A percentile compares a stretch with the other conserved stretches of the same genome.
phyloP scores from a whole-genome alignment of 305 asterid species.

The Plantago coronopus region DNA sequence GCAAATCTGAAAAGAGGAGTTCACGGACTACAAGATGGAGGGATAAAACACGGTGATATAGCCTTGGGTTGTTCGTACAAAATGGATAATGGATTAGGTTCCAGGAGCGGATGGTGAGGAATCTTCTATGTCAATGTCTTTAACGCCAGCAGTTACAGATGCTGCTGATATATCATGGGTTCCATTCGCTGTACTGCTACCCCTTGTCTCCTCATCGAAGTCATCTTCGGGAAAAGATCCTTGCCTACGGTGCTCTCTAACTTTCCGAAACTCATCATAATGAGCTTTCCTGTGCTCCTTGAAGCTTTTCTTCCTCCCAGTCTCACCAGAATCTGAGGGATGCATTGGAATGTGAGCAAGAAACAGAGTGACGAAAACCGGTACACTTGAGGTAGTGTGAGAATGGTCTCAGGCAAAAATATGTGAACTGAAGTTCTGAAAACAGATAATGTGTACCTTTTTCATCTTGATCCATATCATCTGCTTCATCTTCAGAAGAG shows the following conservation, averaged over 20 bases:
- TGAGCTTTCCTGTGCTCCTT: conserved; percentile 81
- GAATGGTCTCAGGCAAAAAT: too few species aligned
- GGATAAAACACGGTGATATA: conserved; percentile 9
- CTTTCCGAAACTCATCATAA: conserved; percentile 74
- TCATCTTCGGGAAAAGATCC: conserved; percentile 49
- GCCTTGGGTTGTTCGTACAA: neutral
- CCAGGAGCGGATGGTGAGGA: conserved; percentile 30
- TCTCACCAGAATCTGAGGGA: conserved; percentile 35
- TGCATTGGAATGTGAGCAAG: conserved; percentile 13
- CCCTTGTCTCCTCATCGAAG: conserved; percentile 44
- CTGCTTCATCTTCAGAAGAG: conserved; percentile 78
- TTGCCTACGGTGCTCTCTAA: conserved; percentile 52
- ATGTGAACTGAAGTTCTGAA: too few species aligned
- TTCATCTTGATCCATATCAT: conserved; percentile 51
- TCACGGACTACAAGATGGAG: conserved; percentile 9
- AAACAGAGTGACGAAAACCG: conserved; percentile 1
- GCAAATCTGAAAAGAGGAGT: neutral
- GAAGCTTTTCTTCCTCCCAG: conserved; percentile 54
- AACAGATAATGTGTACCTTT: conserved; percentile 34
- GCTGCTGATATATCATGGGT: conserved; percentile 9
- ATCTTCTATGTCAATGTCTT: conserved; percentile 50
- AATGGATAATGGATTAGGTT: conserved; percentile 23
- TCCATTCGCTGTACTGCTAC: conserved; percentile 20
- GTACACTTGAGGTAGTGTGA: conserved; percentile 1
- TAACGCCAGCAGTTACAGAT: conserved; percentile 41